Evolutionary conservation across 2,329 filamentous ascomycete species (phyloP), one percentile per base, ranked within the genome.

Genomic region (Trichoderma aggressivum): DNA sequence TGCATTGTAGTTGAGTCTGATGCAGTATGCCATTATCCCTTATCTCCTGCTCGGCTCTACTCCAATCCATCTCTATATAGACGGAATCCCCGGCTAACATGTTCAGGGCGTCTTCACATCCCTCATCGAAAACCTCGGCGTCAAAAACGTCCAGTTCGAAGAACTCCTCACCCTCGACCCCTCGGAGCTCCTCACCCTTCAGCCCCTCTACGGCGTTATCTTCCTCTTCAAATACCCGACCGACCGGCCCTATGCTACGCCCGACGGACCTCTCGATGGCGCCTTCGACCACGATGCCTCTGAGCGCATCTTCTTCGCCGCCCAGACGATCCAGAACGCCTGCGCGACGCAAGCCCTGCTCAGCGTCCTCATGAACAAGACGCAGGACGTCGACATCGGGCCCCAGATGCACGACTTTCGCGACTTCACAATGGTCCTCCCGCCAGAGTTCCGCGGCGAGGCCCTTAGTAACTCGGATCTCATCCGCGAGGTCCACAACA

Each of bases 181-280:
- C 7, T 89, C 93, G 66, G 87, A 88, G 71, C 87, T 97, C 14
- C 86, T 88, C 56, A 84, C 90, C 74, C 87, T 94, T 39, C 90
- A 91, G 76, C 92, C 93, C 21, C 87, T 97, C 67, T 97, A 97
- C 84, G 96, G 96, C 78, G 94, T 99, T 75, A 98, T 99, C 79
- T 99, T 99, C 83, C 93, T 99, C 81, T 99, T 99, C 90, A 98
- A 98, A 84, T 99, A 93, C 83, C 93, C 89, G 64, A 94, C 90
- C 73, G 90, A 92, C 79, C 88, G 82, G 72, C 88, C 85, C 76
- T 91, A 86, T 84, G 89, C 84, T 47, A 81, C 81, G 73, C 83
- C 86, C 55, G 86, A 89, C 70, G 87, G 87, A 58, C 94, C 94
- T 0, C 88, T 90, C 74, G 94, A 98, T 80, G 96, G 96, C 73